A percentile compares a stretch with the other conserved stretches of the same genome.
Evolutionary conservation across 2,329 filamentous ascomycete genomes (phyloP).

Genomic region (Elsinoe arachidis): DNA sequence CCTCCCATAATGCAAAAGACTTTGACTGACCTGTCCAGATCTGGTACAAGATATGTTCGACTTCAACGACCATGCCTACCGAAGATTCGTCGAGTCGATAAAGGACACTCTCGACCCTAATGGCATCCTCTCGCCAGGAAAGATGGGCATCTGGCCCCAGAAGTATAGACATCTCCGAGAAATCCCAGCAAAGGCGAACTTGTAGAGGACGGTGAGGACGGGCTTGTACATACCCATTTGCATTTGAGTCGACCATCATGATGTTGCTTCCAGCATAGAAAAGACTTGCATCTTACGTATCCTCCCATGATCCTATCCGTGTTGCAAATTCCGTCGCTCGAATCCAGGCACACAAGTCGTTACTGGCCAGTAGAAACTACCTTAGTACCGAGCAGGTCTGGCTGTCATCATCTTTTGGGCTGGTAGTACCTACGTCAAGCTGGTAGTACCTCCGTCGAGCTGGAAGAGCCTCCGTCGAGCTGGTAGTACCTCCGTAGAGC

Average conservation of each 20-base stretch:
- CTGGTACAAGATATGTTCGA: slow-evolving; percentile 30
- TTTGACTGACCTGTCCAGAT: neutral
- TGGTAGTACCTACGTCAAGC: too few relatives aligned
- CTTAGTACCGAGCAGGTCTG: too few relatives aligned
- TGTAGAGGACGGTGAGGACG: neutral
- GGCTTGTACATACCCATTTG: neutral
- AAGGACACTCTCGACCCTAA: slow-evolving; percentile 40
- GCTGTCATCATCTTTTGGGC: too few relatives aligned
- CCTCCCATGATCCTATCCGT: too few relatives aligned
- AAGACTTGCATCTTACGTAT: too few relatives aligned
- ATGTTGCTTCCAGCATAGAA: too few relatives aligned
- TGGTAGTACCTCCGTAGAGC: too few relatives aligned
- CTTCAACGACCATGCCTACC: slow-evolving; percentile 36
- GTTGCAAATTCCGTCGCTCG: too few relatives aligned
- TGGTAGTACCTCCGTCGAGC: too few relatives aligned
- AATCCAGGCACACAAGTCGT: too few relatives aligned
- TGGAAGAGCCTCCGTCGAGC: too few relatives aligned
- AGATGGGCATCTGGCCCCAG: slow-evolving; percentile 8
- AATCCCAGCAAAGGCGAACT: neutral
- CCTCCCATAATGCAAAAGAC: neutral
- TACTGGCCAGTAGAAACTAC: too few relatives aligned
- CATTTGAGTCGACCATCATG: neutral
- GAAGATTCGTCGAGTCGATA: slow-evolving; percentile 37
- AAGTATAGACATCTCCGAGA: slow-evolving; percentile 7
- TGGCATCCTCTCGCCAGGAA: slow-evolving; percentile 22